phyloP scores from a whole-genome alignment of 2,329 filamentous ascomycete genomes.

The Cucurbitaria berberidis region DNA sequence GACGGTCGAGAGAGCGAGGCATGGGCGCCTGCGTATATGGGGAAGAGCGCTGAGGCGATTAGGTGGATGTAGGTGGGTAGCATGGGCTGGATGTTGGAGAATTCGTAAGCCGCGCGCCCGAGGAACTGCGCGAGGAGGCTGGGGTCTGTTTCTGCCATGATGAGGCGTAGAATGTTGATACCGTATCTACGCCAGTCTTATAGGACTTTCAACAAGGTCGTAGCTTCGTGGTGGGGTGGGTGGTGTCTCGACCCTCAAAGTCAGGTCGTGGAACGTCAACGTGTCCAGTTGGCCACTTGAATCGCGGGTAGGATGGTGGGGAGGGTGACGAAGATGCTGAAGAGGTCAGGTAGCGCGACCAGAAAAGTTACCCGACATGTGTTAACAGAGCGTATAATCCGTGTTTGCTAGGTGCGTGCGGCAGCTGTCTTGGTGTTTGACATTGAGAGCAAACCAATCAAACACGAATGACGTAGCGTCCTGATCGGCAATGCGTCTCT shows the following conservation, averaged over 20 bases:
- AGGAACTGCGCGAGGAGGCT: slow-evolving; percentile 37
- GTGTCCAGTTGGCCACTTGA: not conserved
- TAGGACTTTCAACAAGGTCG: no score
- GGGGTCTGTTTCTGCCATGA: slow-evolving; percentile 41
- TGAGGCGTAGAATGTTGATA: not conserved
- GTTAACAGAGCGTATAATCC: not conserved
- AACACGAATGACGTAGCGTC: slow-evolving; percentile 4
- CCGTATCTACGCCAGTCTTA: not conserved
- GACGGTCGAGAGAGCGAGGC: slow-evolving; percentile 83
- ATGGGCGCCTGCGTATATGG: slow-evolving; percentile 84
- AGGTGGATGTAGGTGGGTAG: slow-evolving; percentile 67
- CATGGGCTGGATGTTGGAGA: slow-evolving; percentile 48
- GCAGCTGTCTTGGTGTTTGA: not conserved
- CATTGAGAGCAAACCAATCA: slow-evolving; percentile 12
- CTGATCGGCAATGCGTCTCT: slow-evolving; percentile 14
- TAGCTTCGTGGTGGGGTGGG: not conserved
- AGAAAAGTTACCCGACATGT: not conserved
- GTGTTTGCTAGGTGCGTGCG: not conserved
- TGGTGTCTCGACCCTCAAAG: not conserved
- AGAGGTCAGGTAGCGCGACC: not conserved
- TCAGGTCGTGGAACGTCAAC: not conserved
- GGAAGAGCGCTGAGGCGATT: slow-evolving; percentile 73
- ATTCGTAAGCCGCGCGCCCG: slow-evolving; percentile 51
- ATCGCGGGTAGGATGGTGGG: not conserved
- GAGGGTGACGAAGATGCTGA: not conserved